These are phyloP conservation scores for Xerocomellus chrysenteron DNA, from an alignment of 768 basidiomycete genomes.

Conservation along the genomic window DNA sequence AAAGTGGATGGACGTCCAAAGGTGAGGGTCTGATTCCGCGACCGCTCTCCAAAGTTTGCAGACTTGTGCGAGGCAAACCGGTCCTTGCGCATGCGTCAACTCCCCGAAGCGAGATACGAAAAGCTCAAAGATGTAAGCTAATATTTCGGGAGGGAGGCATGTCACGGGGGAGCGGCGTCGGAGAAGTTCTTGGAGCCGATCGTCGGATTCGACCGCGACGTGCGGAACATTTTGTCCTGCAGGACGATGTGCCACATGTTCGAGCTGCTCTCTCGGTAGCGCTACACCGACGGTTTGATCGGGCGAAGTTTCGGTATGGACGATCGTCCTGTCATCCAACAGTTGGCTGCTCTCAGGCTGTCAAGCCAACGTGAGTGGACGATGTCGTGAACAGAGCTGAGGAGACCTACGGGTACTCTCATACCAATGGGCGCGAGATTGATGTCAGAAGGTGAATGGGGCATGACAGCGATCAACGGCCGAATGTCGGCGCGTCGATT, in stretches of 20 bases:
- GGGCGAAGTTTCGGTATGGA: neutral
- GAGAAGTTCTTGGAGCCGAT: neutral
- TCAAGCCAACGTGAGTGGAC: neutral
- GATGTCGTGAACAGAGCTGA: neutral
- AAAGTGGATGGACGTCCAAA: conserved; percentile 25
- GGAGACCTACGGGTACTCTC: neutral
- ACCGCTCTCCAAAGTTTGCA: conserved; percentile 22
- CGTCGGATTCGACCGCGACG: neutral
- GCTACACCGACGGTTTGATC: neutral
- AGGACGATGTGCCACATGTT: neutral
- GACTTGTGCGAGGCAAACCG: conserved; percentile 16
- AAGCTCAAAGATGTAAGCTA: conserved; percentile 17
- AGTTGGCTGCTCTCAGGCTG: neutral
- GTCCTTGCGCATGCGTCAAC: neutral
- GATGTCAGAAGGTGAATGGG: neutral
- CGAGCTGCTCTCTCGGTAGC: neutral
- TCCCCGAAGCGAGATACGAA: neutral
- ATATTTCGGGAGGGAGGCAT: conserved; percentile 36
- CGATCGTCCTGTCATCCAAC: neutral
- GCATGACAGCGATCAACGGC: neutral
- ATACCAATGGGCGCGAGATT: neutral
- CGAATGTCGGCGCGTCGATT: neutral
- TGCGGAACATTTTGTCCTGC: neutral
- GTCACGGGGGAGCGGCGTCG: conserved; percentile 1
- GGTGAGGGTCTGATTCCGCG: conserved; percentile 8